phyloP scores from a whole-genome alignment of 768 basidiomycete species.

The Mycena vitilis region DNA sequence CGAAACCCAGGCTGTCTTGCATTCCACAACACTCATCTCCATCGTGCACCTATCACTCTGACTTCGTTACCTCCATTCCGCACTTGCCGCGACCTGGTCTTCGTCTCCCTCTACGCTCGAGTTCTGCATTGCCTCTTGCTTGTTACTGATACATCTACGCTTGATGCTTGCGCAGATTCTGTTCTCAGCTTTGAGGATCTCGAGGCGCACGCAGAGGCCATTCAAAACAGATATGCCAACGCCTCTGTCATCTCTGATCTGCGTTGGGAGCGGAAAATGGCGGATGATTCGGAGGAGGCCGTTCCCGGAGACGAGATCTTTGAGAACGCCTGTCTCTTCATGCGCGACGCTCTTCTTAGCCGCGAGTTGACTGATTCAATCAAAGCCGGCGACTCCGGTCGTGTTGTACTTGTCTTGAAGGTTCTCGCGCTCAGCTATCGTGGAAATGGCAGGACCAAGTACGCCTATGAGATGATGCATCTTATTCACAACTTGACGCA shows the following conservation, averaged over 20 bases:
- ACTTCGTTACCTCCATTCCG: slow-evolving; percentile 49
- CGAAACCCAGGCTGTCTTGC: slow-evolving; percentile 47
- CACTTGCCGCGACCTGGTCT: slow-evolving; percentile 49
- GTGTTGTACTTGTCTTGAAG: slow-evolving; percentile 44
- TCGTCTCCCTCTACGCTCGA: slow-evolving; percentile 35
- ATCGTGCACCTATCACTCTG: slow-evolving; percentile 49
- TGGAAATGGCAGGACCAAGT: slow-evolving; percentile 47
- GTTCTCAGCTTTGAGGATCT: slow-evolving; percentile 17
- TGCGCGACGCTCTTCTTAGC: slow-evolving; percentile 31
- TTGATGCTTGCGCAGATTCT: slow-evolving; percentile 37
- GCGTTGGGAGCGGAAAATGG: slow-evolving; percentile 17
- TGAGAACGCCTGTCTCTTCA: slow-evolving; percentile 31
- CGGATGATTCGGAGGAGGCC: slow-evolving; percentile 11
- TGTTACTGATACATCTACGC: neutral
- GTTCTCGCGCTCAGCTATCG: slow-evolving; percentile 44
- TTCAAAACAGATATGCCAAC: slow-evolving; percentile 10
- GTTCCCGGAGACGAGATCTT: slow-evolving; percentile 20
- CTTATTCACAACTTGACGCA: slow-evolving; percentile 42
- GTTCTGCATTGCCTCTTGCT: slow-evolving; percentile 22
- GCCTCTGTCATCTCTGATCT: neutral
- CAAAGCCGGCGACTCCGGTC: slow-evolving; percentile 45
- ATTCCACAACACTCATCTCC: slow-evolving; percentile 50
- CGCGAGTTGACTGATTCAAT: slow-evolving; percentile 36
- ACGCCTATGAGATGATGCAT: slow-evolving; percentile 48
- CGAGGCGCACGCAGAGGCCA: neutral